Percentiles rank a stretch among this genome's conserved stretches.
Evolutionary conservation across 2,329 filamentous ascomycete genomes (phyloP).

Genomic region (Thelonectria olida): DNA sequence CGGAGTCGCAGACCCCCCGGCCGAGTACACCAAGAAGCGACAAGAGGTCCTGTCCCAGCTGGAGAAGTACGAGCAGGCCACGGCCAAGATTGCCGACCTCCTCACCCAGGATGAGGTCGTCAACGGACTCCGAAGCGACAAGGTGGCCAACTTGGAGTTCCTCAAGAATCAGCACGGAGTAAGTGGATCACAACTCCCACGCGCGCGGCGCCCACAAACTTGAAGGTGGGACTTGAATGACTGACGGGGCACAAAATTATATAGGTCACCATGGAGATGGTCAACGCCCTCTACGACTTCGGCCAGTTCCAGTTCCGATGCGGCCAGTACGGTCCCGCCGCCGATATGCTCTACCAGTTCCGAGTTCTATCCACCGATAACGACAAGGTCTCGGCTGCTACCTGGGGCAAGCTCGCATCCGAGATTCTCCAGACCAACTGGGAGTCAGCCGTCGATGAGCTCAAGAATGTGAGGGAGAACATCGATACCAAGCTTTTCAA

Average conservation of each 20-base stretch:
- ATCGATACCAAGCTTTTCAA: constrained; percentile 97
- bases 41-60: constrained; percentile 87
- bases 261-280: constrained; percentile 90
- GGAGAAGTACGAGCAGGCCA: constrained; percentile 86
- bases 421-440: constrained; percentile 96
- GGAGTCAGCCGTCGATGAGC: constrained; percentile 91
- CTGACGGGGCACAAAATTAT: constrained; percentile 27
- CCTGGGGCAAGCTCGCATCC: constrained; percentile 96
- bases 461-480: constrained; percentile 87
- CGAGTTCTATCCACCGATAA: constrained; percentile 97
- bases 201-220: constrained; percentile 5
- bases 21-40: constrained; percentile 88
- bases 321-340: constrained; percentile 89
- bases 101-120: constrained; percentile 90
- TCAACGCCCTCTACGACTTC: constrained; percentile 94
- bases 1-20: constrained; percentile 77
- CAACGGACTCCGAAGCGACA: constrained; percentile 90
- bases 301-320: constrained; percentile 98
- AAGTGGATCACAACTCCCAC: constrained; percentile 47
- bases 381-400: constrained; percentile 94
- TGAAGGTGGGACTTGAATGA: constrained; percentile 11
- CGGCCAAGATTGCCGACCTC: constrained; percentile 86
- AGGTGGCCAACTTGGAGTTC: constrained; percentile 98
- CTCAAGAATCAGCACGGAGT: constrained; percentile 95
- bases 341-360: constrained; percentile 96